Conservation (phyloP, 2,329 filamentous ascomycete genomes). For the Fusarium acutatum region DNA sequence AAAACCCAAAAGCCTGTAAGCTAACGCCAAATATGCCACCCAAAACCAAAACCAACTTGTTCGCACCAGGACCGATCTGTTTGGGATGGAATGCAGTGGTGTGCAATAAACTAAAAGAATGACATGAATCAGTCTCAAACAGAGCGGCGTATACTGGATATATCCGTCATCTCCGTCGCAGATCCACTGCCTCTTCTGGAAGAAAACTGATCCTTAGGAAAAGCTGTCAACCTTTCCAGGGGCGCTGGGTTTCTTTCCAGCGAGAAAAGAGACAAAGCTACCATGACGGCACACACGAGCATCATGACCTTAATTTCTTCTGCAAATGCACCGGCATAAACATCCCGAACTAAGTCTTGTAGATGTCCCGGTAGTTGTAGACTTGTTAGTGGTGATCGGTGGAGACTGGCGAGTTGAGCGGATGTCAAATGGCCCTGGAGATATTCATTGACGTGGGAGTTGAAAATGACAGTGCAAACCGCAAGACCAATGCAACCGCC, state of each 20-base stretch:
- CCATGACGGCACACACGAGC: conserved; percentile 53
- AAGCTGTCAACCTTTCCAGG: conserved; percentile 44
- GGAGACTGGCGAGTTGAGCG: conserved; percentile 52
- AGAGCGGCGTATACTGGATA: conserved; percentile 34
- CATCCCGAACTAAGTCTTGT: conserved; percentile 48
- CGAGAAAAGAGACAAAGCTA: conserved; percentile 55
- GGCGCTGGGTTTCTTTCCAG: conserved; percentile 53
- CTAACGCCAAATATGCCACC: conserved; percentile 15
- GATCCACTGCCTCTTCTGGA: conserved; percentile 50
- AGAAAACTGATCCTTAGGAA: conserved; percentile 39
- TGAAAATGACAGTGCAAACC: conserved; percentile 67
- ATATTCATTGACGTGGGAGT: conserved; percentile 51
- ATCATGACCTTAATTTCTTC: conserved; percentile 58
- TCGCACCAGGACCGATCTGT: not conserved
- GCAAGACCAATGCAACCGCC: conserved; percentile 68
- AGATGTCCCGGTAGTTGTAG: conserved; percentile 46
- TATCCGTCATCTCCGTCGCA: conserved; percentile 48
- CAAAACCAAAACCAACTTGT: conserved; percentile 6
- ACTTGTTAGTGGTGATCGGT: conserved; percentile 54
- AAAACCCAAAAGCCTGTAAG: not conserved
- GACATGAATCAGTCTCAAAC: conserved; percentile 1
- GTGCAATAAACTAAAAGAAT: not conserved
- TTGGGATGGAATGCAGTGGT: not conserved
- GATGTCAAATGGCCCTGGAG: conserved; percentile 49
- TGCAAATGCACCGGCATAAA: conserved; percentile 57